Evolutionary conservation across 345 rosid genomes (phyloP), one percentile per base, ranked within the genome.

Genomic region (Noccaea caerulescens): DNA sequence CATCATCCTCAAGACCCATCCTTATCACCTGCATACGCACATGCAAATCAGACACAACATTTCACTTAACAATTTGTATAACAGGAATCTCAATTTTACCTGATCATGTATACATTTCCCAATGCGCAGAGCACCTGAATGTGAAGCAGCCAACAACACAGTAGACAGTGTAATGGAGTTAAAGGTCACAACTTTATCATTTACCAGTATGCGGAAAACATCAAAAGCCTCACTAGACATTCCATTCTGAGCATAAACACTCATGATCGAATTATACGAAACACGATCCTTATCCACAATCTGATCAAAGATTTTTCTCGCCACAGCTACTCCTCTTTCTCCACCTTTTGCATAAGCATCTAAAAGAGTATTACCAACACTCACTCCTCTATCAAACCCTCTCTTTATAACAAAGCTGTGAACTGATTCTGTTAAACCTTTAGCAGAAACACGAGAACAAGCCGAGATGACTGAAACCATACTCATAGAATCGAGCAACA

Each of bases 311-410:
- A 93, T 76, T 50, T 68, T 86, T 75, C 86, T 82, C 0, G 96
- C 82, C 47, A 80, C 71, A 61, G 44, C 80, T 34, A 81, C 76
- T 16, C 69, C 77, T 76, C 82, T 75, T 41, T 78, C 81, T 9
- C 89, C 84, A 3, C 82, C 77, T 67, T 88, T 93, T 1, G 97
- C 97, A 79, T 90, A 90, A 30, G 93, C 96, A 72, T 84, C 97
- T 55, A 90, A 76, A 54, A 93, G 77, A 62, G 87, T 82, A 73
- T 93, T 90, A 63, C 82, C 87, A 58, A 90, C 86, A 30, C 82
- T 81, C 9, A 83, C 76, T 58, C 77, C 82, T 25, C 33, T 57
- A 72, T 84, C 84, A 72, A 90, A 84, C 8, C 94, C 97, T 62
- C 69, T 84, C 76, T 88, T 87, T 34, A 86, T 51, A 63, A 82